Evolutionary conservation across 495 filamentous ascomycete genomes (phyloP), one percentile per base, ranked within the genome.

Genomic region (Trichoderma gamsii): DNA sequence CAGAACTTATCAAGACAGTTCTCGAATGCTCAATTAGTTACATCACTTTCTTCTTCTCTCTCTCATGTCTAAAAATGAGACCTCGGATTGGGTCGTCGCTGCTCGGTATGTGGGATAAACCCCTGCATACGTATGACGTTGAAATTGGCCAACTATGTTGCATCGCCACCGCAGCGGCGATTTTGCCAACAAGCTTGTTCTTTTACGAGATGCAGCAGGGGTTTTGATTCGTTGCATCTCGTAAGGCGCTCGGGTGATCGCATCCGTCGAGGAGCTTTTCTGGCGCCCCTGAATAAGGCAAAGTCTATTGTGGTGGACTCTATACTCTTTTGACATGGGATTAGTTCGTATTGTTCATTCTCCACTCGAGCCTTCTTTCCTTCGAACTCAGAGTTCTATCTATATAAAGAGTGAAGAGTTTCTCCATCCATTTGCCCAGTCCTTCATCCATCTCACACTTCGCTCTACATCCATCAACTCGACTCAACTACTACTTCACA

Each of bases 121-220:
- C 56, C 56, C 56, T 32, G 25, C 27, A 32, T 29, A 29, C 29
- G 29, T 29, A 13, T 61, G 56, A 18, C n/a, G 15, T n/a, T n/a
- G 44, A n/a, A n/a, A 12, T 9, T 32, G 56, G 56, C 56, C 56
- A 61, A 18, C 56, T 32, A 11, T 61, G 25, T 15, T 61, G 56
- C 56, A 61, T 61, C 29, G 56, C 56, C 56, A 61, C 56, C 56
- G 56, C 56, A 61, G 27, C 51, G 29, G 16, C 56, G 27, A 23
- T 23, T 23, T 61, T 16, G 29, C 7, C 56, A 32, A 23, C 51
- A 25, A n/a, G 51, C 11, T 32, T 13, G 3, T 12, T 32, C 13
- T 21, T 12, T 21, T 61, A 61, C 56, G 56, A 61, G 56, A 61
- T 61, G 56, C 27, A 13, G 56, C 56, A 32, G n/a, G 56, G 56